Evolutionary conservation across 164 flowering plant genomes (phyloP), one percentile per base, ranked within the genome.

Genomic region (Taxillus chinensis): DNA sequence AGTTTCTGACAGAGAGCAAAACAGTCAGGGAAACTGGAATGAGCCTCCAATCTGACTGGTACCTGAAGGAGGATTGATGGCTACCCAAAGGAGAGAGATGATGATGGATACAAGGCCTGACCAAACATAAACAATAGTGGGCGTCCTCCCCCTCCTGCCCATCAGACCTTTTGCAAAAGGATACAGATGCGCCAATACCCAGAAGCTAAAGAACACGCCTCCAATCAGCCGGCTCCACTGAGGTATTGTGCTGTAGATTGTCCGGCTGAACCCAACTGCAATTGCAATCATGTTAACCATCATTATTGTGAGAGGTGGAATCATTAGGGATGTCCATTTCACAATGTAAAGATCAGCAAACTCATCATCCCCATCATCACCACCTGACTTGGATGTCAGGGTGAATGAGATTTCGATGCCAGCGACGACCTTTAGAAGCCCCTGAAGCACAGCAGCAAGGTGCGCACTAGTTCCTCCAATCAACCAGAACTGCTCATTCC

Each of bases 401-500:
- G 85, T 85, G 77, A 85, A 85, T 10, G 85, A 80, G 37, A 82
- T 85, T 72, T 82, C 86, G 8, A 85, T 74, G 8, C 87, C 90
- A 0, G 90, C 90, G 11, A 85, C 16, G 6, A 83, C 87, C 67
- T 85, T 85, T 16, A 85, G 73, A 38, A 85, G 78, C 7, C 90
- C 90, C 42, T 85, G 90, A 42, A 85, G 73, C 65, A 85, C 87
- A 3, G 90, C 90, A 39, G 87, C 84, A 15, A 83, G 74, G 58
- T 85, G 90, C 7, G 90, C 83, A 61, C 85, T 82, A 0, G 86
- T 82, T 2, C 90, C 90, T 45, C 87, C 87, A 45, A 83, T 83
- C 64, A 83, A 45, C 88, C 88, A 83, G 64, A 83, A 83, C 73
- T 83, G 87, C 68, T 83, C 84, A 54, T 83, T 83, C 7, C 87